Evolutionary conservation across 306 rosid genomes (phyloP), one percentile per base, ranked within the genome.

Genomic region (Cucumis melo): DNA sequence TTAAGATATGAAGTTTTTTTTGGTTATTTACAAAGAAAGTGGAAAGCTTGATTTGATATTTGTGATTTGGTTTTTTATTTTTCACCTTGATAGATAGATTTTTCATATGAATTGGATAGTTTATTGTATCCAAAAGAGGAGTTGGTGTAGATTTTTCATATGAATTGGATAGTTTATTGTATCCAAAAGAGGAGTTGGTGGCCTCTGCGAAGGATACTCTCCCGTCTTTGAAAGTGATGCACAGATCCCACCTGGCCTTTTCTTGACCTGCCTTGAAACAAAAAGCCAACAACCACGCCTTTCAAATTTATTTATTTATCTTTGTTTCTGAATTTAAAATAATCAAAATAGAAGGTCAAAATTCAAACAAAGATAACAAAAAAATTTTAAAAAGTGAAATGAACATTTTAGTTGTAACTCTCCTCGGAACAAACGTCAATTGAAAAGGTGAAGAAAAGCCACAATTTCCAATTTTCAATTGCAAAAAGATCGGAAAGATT

Each of bases 141-240:
- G n/a, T n/a, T n/a, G n/a, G n/a, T n/a, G n/a, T n/a, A n/a, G n/a
- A n/a, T n/a, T n/a, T n/a, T n/a, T n/a, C n/a, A 95, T 90, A 67
- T 95, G 99, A 80, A 95, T 87, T 72, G 99, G 98, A 79, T 87
- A 90, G 82, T 90, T 95, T 65, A 92, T 73, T 32, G 99, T 95
- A 81, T 95, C 99, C 76, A 95, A 71, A 15, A 95, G 84, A 60
- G 99, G 98, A 77, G 99, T 95, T 39, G 97, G 96, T 9, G 97
- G 99, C 78, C 97, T 88, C 53, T 86, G 88, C 3, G 97, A 86
- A 56, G 87, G 80, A 74, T 89, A 95, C 64, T 92, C 98, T 2
- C 80, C 98, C 1, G 17, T 87, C 67, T 89, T 97, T 53, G 99
- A 86, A 15, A 89, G 85, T 76, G 99, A 89, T 59, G 98, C 97